Conservation (phyloP, 345 rosid species). For the Arabidopsis suecica region DNA sequence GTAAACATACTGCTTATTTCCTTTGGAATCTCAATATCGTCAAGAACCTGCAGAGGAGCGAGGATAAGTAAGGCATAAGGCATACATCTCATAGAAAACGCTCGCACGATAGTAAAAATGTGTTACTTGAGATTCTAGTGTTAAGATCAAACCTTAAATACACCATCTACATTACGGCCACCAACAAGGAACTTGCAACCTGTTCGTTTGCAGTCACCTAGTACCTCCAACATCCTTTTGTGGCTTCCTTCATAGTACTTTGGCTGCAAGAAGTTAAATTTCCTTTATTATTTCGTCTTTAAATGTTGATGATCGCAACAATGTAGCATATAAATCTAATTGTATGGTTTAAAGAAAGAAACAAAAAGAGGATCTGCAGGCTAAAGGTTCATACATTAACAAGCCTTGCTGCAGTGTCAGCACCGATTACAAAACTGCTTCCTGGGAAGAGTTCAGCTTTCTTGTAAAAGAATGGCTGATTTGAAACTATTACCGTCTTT, state of each 20-base stretch:
- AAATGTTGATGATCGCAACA: not conserved
- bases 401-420: conserved; percentile 86
- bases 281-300: not conserved
- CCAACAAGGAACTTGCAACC: conserved; percentile 89
- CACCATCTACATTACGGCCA: conserved; percentile 79
- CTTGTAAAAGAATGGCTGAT: conserved; percentile 90
- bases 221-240: conserved; percentile 70
- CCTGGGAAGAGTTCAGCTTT: conserved; percentile 93
- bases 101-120: not conserved
- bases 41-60: conserved; percentile 62
- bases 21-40: conserved; percentile 76
- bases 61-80: conserved; percentile 8
- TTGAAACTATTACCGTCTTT: conserved; percentile 79
- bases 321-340: not conserved
- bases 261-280: conserved; percentile 55
- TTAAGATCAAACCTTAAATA: conserved; percentile 59
- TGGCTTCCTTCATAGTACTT: conserved; percentile 76
- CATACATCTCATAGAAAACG: not conserved
- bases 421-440: conserved; percentile 90
- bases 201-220: conserved; percentile 64
- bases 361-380: not conserved
- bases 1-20: conserved; percentile 66
- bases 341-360: not conserved
- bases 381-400: conserved; percentile 57
- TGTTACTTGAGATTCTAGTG: conserved; percentile 6